Conservation (phyloP, 2,329 filamentous ascomycete genomes). For the Remersonia thermophila region DNA sequence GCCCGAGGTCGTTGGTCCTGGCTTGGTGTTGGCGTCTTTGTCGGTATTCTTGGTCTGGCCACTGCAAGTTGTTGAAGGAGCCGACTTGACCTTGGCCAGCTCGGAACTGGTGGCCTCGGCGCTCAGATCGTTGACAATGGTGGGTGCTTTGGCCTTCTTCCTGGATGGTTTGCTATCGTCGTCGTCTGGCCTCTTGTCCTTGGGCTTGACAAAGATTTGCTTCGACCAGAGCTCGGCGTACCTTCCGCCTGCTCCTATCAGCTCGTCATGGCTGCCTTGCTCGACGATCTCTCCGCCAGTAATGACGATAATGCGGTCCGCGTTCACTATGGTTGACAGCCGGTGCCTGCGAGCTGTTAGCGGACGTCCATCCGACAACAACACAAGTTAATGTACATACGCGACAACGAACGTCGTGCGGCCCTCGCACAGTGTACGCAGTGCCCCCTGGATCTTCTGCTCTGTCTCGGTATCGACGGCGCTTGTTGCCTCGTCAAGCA, state of each 20-base stretch:
- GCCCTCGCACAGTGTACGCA: conserved; percentile 43
- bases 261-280: conserved; percentile 46
- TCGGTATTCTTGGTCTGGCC: conserved; percentile 5
- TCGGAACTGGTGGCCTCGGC: conserved; percentile 25
- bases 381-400: conserved; percentile 26
- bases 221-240: conserved; percentile 56
- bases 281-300: conserved; percentile 51
- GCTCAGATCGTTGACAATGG: conserved; percentile 27
- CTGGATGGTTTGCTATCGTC: conserved; percentile 12
- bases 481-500: conserved; percentile 70
- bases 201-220: conserved; percentile 42
- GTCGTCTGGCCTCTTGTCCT: conserved; percentile 25
- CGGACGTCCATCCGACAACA: not conserved
- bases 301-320: conserved; percentile 55
- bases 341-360: conserved; percentile 37
- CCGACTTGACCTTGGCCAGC: conserved; percentile 23
- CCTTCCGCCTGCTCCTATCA: conserved; percentile 45
- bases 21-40: conserved; percentile 18
- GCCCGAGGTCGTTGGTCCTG: conserved; percentile 22
- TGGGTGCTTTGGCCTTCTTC: conserved; percentile 13
- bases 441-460: conserved; percentile 51
- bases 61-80: conserved; percentile 7
- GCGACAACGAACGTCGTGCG: conserved; percentile 58
- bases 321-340: conserved; percentile 58
- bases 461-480: conserved; percentile 62